Evolutionary conservation across 768 basidiomycete species (phyloP).

Genomic region (Gyrodon lividus): DNA sequence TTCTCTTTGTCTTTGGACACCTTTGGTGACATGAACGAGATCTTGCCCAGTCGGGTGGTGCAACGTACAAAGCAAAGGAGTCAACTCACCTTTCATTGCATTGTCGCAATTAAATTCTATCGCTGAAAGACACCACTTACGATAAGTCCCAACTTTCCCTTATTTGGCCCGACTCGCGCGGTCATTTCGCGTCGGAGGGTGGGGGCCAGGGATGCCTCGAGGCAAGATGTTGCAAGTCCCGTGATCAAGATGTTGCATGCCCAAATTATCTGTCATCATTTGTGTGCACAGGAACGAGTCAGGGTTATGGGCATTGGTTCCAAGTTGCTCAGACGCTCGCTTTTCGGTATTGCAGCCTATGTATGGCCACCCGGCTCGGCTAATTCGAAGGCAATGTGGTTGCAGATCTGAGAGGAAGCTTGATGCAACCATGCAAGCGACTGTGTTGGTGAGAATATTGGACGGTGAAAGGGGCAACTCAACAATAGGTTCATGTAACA

Average conservation of each 20-base stretch:
- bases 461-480: conserved; percentile 1
- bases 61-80: neutral
- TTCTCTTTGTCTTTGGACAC: neutral
- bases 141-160: conserved; percentile 12
- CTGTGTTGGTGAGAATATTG: conserved; percentile 9
- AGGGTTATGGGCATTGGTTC: conserved; percentile 27
- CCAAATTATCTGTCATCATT: conserved; percentile 5
- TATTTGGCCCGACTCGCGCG: conserved; percentile 21
- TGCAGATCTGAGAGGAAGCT: neutral
- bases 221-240: conserved; percentile 22
- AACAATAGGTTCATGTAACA: conserved; percentile 1
- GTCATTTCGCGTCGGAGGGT: conserved; percentile 28
- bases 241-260: conserved; percentile 15
- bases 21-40: no score
- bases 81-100: neutral
- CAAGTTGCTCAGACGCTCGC: conserved; percentile 1
- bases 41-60: neutral
- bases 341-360: neutral
- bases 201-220: conserved; percentile 26
- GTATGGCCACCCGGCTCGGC: conserved; percentile 17
- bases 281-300: conserved; percentile 22
- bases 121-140: no score
- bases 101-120: neutral
- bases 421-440: conserved; percentile 9
- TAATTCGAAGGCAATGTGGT: conserved; percentile 10